phyloP scores from a whole-genome alignment of 1,284 basidiomycete species.

The Sanghuangporus baumii region DNA sequence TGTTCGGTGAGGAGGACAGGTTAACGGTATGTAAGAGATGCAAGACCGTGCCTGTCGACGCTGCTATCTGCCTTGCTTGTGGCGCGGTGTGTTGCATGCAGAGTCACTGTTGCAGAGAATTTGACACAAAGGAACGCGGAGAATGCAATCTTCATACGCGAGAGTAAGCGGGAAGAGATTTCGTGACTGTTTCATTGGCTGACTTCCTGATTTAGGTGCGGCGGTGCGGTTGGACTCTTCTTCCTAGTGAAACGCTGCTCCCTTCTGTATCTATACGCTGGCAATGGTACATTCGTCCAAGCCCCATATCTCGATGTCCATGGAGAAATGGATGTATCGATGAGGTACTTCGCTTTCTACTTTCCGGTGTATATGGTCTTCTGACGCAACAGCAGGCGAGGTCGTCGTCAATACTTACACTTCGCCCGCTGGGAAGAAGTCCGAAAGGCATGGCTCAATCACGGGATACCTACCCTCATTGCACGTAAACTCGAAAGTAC shows the following conservation, averaged over 20 bases:
- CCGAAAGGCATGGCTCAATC: conserved; percentile 84
- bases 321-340: conserved; percentile 89
- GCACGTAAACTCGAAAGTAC: conserved; percentile 85
- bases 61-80: conserved; percentile 90
- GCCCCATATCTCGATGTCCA: conserved; percentile 95
- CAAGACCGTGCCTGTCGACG: conserved; percentile 75
- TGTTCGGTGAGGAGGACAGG: conserved; percentile 71
- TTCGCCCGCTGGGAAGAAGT: conserved; percentile 88
- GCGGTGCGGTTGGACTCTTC: conserved; percentile 83
- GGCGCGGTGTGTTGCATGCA: conserved; percentile 88
- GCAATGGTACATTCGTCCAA: conserved; percentile 82
- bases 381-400: conserved; percentile 47
- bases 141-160: conserved; percentile 96
- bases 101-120: conserved; percentile 87
- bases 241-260: conserved; percentile 92
- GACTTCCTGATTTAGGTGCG: conserved; percentile 56
- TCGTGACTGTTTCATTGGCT: conserved; percentile 13
- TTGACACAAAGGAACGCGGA: conserved; percentile 56
- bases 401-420: conserved; percentile 86
- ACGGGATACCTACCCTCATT: conserved; percentile 86
- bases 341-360: conserved; percentile 56
- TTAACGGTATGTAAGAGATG: conserved; percentile 74
- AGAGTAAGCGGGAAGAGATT: conserved; percentile 58
- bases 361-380: neutral
- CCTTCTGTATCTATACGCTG: conserved; percentile 87